Evolutionary conservation across 148 eudicot species (phyloP), one percentile per base, ranked within the genome.

Genomic region (Chenopodium quinoa): DNA sequence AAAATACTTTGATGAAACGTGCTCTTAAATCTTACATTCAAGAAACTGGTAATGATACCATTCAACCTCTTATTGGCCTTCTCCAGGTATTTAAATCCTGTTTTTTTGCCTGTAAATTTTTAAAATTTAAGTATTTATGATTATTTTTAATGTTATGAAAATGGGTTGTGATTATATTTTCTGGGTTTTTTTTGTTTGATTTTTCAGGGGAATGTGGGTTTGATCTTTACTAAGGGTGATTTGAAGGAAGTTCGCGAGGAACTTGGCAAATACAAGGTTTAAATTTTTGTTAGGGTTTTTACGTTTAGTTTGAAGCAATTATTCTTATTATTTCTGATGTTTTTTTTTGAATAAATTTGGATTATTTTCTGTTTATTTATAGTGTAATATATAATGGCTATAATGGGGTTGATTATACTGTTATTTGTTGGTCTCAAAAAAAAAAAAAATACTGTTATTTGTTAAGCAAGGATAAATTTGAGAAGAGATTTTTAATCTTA

Each of bases 1-100:
- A 91, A 80, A 91, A 91, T 52, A 91, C 92, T 4, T 85, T 91
- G 78, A 91, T 91, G 91, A 91, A 88, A 71, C 79, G 90, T 2
- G 80, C 94, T 9, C 69, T 91, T 16, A 65, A 83, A 47, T 13
- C 66, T 0, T 91, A 89, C 82, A 75, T 87, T 25, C 81, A 88
- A 22, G 70, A 78, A 72, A 91, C 90, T 47, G 90, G 90, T 0
- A 89, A 89, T 58, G 23, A 46, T 0, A 65, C 22, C 1, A 25
- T 82, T 25, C 75, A 82, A 8, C 80, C 46, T 9, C 87, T 89
- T 48, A 77, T 82, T 1, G 67, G 84, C 9, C 87, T 86, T 32
- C 88, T 91, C 20, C 87, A 54, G 40, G 86, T 84, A 25, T 62
- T 11, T 27, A 27, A 27, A 27, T 27, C 27, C 27, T 27, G 0